Evolutionary conservation across 2,329 filamentous ascomycete species (phyloP).

Genomic region (Exophiala aquamarina): DNA sequence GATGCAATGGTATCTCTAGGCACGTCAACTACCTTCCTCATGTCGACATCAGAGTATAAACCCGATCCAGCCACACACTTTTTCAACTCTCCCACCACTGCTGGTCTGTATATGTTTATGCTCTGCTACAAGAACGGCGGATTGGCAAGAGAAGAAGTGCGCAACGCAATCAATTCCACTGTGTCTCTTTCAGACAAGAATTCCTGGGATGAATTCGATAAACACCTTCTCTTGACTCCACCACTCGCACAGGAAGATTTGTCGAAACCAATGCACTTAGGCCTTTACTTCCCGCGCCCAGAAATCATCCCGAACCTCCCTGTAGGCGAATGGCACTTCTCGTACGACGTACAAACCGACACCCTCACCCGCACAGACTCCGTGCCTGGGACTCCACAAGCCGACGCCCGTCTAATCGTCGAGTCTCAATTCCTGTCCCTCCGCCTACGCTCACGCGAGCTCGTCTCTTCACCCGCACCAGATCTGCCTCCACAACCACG

Average conservation of each 20-base stretch:
- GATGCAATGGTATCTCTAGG: slow-evolving; percentile 95
- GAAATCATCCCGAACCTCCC: slow-evolving; percentile 93
- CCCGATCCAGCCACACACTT: slow-evolving; percentile 93
- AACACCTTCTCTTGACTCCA: slow-evolving; percentile 64
- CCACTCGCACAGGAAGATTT: slow-evolving; percentile 63
- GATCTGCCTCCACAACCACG: slow-evolving; percentile 78
- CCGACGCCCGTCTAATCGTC: slow-evolving; percentile 83
- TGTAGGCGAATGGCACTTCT: slow-evolving; percentile 84
- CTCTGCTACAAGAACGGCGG: slow-evolving; percentile 99
- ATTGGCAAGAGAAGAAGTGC: slow-evolving; percentile 84
- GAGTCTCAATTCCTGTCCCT: slow-evolving; percentile 95
- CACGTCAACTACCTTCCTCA: slow-evolving; percentile 94
- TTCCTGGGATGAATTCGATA: slow-evolving; percentile 80
- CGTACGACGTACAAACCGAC: slow-evolving; percentile 52
- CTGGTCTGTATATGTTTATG: slow-evolving; percentile 98
- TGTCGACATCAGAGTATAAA: slow-evolving; percentile 90
- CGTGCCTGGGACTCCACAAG: slow-evolving; percentile 57
- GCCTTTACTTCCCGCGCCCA: slow-evolving; percentile 90
- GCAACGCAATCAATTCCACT: slow-evolving; percentile 69
- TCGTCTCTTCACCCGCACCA: slow-evolving; percentile 61
- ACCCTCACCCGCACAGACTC: slow-evolving; percentile 54
- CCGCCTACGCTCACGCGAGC: slow-evolving; percentile 75
- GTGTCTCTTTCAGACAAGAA: slow-evolving; percentile 48
- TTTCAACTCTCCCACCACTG: slow-evolving; percentile 93
- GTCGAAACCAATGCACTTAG: slow-evolving; percentile 70